phyloP scores from a whole-genome alignment of 805 yeast species.

The Saturnispora sekii region DNA sequence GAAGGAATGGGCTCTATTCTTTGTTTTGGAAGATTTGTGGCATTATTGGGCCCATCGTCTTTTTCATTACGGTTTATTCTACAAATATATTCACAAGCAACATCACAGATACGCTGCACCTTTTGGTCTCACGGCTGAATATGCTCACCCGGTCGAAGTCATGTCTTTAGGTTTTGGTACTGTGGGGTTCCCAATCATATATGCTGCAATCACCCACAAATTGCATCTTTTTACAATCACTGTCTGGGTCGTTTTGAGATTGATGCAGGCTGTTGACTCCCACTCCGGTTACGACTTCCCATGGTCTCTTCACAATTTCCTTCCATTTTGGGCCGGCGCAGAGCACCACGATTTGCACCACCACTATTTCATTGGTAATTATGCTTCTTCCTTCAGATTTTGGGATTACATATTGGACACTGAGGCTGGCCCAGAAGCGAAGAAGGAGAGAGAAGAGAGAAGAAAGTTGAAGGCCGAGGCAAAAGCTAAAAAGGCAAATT shows the following conservation, averaged over 20 bases:
- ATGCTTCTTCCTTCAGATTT: conserved; percentile 50
- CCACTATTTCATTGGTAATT: conserved; percentile 50
- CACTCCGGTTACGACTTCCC: conserved; percentile 58
- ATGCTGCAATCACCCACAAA: conserved; percentile 36
- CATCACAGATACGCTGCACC: conserved; percentile 57
- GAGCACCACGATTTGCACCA: conserved; percentile 55
- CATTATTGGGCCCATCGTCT: conserved; percentile 52
- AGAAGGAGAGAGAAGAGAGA: conserved; percentile 36
- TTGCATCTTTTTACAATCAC: conserved; percentile 47
- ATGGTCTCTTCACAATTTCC: conserved; percentile 44
- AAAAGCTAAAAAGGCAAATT: conserved; percentile 14
- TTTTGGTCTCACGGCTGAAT: conserved; percentile 52
- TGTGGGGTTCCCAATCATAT: conserved; percentile 50
- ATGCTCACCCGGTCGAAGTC: conserved; percentile 53
- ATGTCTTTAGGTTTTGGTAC: conserved; percentile 50
- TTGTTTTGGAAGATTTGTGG: conserved; percentile 49
- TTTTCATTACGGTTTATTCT: conserved; percentile 47
- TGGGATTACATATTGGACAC: conserved; percentile 45
- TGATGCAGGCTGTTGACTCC: conserved; percentile 51
- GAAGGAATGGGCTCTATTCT: conserved; percentile 39
- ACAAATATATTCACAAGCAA: conserved; percentile 49
- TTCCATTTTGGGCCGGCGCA: conserved; percentile 62
- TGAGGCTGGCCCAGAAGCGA: conserved; percentile 48
- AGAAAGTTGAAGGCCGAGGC: conserved; percentile 34
- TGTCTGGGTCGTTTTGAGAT: conserved; percentile 42